Base-by-base conservation (phyloP, 1,284 basidiomycete genomes). In the Ganoderma lingzhi region DNA sequence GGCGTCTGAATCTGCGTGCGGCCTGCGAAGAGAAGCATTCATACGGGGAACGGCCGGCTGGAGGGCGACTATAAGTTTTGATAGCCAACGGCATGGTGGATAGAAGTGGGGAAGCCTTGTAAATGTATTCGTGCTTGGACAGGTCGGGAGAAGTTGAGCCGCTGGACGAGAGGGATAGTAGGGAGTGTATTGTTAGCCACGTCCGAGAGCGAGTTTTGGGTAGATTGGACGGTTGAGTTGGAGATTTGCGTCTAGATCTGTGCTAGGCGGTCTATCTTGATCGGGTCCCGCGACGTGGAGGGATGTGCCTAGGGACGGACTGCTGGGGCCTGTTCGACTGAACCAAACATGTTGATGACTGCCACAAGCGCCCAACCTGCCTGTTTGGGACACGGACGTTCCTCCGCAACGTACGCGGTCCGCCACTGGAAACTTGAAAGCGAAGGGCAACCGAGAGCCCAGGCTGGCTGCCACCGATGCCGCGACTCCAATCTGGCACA, bases 171-270 rank as follows among this genome's bases (percentile, higher is more conserved):
- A 45, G 63, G 51, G 62, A 42, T 19, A 19, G 8, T 19, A 19
- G 8, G 42, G 39, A 44, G 56, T 71, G 71, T 69, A 72, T 70
- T 64, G 67, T 56, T 70, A 68, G 70, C 62, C 48, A 48, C 45
- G 42, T 44, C 5, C 44, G 45, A 41, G 45, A 23, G 19, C 19
- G 45, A n/a, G 69, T 66, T 68, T 61, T 61, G 66, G 71, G 63
- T 67, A 68, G 44, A 71, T 71, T 73, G 23, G 48, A 48, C 58
- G 64, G 30, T 10, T 17, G 19, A 62, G 59, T 28, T 58, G 48
- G 62, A 67, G 72, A 73, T 71, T 73, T 68, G 63, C 72, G 63
- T 58, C 56, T 41, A 66, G 72, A 73, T 73, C 72, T 60, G 48
- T 55, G 45, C 62, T 14, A 30, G 37, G 48, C 48, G 48, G n/a